phyloP scores from a whole-genome alignment of 2,329 filamentous ascomycete species.

The Curvularia sp. region DNA sequence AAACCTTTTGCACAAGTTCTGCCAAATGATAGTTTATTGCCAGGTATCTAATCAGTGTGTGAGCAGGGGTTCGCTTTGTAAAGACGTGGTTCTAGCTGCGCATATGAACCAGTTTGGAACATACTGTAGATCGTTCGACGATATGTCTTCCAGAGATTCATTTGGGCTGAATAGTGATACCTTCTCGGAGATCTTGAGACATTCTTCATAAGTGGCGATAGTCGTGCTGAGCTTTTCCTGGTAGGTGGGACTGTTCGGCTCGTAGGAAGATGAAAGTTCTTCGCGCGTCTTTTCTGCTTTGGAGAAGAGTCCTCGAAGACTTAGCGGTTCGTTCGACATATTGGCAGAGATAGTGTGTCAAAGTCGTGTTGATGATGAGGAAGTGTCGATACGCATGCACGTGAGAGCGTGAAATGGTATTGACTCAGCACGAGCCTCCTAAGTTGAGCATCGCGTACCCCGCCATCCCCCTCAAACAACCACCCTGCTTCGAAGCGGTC shows the following conservation, averaged over 20 bases:
- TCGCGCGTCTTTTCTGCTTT: slow-evolving; percentile 64
- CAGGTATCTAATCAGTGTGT: slow-evolving; percentile 65
- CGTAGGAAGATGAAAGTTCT: slow-evolving; percentile 67
- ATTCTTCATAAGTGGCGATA: slow-evolving; percentile 75
- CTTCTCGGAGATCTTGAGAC: slow-evolving; percentile 70
- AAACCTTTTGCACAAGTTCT: slow-evolving; percentile 76
- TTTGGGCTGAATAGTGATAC: slow-evolving; percentile 90
- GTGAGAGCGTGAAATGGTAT: slow-evolving; percentile 38
- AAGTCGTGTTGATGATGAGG: slow-evolving; percentile 9
- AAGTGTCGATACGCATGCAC: slow-evolving; percentile 11
- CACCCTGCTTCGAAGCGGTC: slow-evolving; percentile 6
- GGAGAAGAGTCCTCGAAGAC: slow-evolving; percentile 62
- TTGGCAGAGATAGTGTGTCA: slow-evolving; percentile 8
- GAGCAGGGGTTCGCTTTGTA: slow-evolving; percentile 7
- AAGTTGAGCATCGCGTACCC: slow-evolving; percentile 25
- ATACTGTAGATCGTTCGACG: slow-evolving; percentile 82
- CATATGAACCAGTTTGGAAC: slow-evolving; percentile 13
- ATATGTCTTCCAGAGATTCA: slow-evolving; percentile 84
- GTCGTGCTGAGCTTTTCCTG: slow-evolving; percentile 71
- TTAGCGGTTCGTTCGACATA: slow-evolving; percentile 59
- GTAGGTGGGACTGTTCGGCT: slow-evolving; percentile 71
- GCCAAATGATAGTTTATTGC: slow-evolving; percentile 79
- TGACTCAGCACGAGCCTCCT: slow-evolving; percentile 26
- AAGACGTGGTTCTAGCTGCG: slow-evolving; percentile 2
- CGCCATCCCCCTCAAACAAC: slow-evolving; percentile 20